Percentiles rank a stretch among this genome's conserved stretches.
Evolutionary conservation across 2,329 filamentous ascomycete genomes (phyloP).

Genomic region (Fusarium oxysporum): DNA sequence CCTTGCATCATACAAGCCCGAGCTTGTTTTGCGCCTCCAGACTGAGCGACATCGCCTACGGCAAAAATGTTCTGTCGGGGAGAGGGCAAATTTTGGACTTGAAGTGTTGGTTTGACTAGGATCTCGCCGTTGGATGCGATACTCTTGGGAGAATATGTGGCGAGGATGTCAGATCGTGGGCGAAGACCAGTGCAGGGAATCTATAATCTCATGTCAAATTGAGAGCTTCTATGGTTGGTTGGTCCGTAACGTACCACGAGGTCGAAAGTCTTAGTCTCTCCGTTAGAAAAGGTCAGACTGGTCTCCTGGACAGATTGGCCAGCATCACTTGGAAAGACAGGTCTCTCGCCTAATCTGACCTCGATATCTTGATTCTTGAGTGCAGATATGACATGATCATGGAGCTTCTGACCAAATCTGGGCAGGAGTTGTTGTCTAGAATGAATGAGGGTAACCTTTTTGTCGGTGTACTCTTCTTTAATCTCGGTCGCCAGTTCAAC

Average conservation of each 20-base stretch:
- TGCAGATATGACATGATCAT: not conserved
- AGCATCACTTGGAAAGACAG: not conserved
- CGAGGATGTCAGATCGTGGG: constrained; percentile 13
- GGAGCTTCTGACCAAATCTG: constrained; percentile 17
- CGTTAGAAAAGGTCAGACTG: not conserved
- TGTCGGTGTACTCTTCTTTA: constrained; percentile 3
- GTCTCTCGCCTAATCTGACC: constrained; percentile 6
- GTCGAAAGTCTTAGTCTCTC: not conserved
- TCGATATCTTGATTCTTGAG: not conserved
- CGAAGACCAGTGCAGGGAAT: constrained; percentile 32
- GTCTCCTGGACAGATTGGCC: not conserved
- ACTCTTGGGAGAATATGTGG: not conserved
- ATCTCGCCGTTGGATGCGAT: constrained; percentile 16
- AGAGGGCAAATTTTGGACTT: not conserved
- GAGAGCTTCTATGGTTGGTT: accelerated
- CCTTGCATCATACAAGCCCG: constrained; percentile 24
- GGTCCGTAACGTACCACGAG: not conserved
- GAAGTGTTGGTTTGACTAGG: constrained; percentile 12
- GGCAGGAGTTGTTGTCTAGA: constrained; percentile 22
- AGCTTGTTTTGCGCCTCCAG: constrained; percentile 29
- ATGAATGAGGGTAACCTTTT: constrained; percentile 19
- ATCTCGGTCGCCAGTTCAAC: constrained; percentile 27
- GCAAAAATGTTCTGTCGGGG: constrained; percentile 7
- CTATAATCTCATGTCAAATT: not conserved
- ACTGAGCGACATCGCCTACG: constrained; percentile 14